A percentile compares a stretch with the other conserved stretches of the same genome.
phyloP scores from a whole-genome alignment of 2,329 filamentous ascomycete species.

The Trichoderma sp. region DNA sequence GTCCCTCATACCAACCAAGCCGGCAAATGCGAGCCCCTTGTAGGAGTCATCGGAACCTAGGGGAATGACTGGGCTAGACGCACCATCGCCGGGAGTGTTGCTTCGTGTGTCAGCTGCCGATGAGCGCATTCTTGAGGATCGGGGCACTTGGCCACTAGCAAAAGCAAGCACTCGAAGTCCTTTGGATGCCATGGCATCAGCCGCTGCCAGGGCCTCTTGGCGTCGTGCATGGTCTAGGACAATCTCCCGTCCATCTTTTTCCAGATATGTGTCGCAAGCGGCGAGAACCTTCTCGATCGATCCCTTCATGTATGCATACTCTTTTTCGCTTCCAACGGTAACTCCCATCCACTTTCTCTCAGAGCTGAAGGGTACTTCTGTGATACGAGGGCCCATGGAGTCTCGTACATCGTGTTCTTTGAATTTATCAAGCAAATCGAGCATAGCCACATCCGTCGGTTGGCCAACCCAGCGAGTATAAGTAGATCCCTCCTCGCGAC shows the following conservation, averaged over 20 bases:
- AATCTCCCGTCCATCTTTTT: conserved; percentile 79
- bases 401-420: conserved; percentile 89
- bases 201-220: conserved; percentile 72
- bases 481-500: conserved; percentile 52
- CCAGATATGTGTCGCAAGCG: conserved; percentile 87
- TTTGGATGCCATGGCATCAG: conserved; percentile 81
- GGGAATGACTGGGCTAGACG: conserved; percentile 36
- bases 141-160: conserved; percentile 72
- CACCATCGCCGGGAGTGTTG: conserved; percentile 46
- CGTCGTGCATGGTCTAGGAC: conserved; percentile 74
- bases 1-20: conserved; percentile 95
- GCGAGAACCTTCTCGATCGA: conserved; percentile 83
- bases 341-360: conserved; percentile 99
- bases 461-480: conserved; percentile 95
- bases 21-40: conserved; percentile 80
- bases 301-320: conserved; percentile 93
- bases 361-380: conserved; percentile 93
- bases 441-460: conserved; percentile 94
- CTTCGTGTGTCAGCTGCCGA: conserved; percentile 42
- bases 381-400: conserved; percentile 74
- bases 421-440: conserved; percentile 87
- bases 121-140: conserved; percentile 41
- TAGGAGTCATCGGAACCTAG: conserved; percentile 68
- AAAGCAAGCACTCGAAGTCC: conserved; percentile 90
- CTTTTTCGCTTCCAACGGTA: conserved; percentile 69